A percentile compares a stretch with the other conserved stretches of the same genome.
These are phyloP conservation scores for Neurospora intermedia DNA, from an alignment of 495 filamentous ascomycete genomes.

Conservation along the genomic window DNA sequence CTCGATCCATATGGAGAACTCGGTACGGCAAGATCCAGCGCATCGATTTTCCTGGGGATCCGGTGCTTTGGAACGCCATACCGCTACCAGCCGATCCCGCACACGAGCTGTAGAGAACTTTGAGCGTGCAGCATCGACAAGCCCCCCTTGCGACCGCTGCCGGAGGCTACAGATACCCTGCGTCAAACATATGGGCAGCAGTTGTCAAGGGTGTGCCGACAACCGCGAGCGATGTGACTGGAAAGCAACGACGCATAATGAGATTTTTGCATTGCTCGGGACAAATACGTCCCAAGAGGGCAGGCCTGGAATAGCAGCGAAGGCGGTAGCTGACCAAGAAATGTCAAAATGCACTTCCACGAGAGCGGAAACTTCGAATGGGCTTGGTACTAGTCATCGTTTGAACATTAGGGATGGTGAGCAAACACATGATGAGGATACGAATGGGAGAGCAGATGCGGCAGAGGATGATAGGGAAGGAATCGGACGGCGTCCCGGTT, in stretches of 20 bases:
- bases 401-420: background rate
- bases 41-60: background rate
- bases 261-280: background rate
- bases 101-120: constrained; percentile 71
- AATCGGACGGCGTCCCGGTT: background rate
- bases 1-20: background rate
- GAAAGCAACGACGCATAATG: constrained; percentile 63
- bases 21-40: constrained; percentile 17
- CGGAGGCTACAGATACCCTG: constrained; percentile 71
- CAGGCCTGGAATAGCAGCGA: background rate
- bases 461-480: background rate
- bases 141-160: constrained; percentile 76
- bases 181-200: constrained; percentile 64
- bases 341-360: background rate
- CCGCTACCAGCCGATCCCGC: constrained; percentile 40
- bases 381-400: background rate
- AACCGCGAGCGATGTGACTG: constrained; percentile 82
- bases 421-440: background rate
- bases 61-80: background rate
- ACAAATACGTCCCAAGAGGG: background rate
- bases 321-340: background rate
- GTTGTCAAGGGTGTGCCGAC: constrained; percentile 77
- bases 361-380: background rate
- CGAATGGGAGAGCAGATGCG: background rate
- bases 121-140: constrained; percentile 56